Evolutionary conservation across 2,329 filamentous ascomycete genomes (phyloP), one percentile per base, ranked within the genome.

Genomic region (Ophiosphaerella korrae): DNA sequence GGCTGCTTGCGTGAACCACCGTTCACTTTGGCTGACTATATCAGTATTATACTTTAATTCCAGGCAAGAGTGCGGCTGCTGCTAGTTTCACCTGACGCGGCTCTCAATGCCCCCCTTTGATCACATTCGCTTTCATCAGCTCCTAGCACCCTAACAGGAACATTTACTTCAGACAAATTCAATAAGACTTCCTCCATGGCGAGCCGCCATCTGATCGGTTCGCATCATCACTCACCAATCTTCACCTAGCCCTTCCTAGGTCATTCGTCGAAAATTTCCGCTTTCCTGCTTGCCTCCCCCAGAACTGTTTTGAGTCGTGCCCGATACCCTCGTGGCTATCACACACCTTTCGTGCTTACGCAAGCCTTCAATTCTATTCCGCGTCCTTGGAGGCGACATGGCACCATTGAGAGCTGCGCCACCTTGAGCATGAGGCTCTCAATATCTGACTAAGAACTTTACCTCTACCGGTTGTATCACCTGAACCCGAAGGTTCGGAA

Each of bases 1-100:
- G 48, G 53, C 50, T 57, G 53, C 52, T 57, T 64, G 64, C 63
- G 66, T 60, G 63, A 68, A 69, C 48, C 58, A 59, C 63, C 53
- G 52, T 52, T 55, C 45, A n/a, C 42, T 35, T 32, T 42, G 18
- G 48, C 47, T 47, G 47, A 45, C 50, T 50, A 50, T 33, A 39
- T 26, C 40, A 23, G 33, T 37, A 21, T 13, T 24, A n/a, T 42
- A 21, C n/a, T 37, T 16, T 14, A 8, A 18, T 32, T 12, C 18
- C 36, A 38, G 39, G 31, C 24, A 36, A 18, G 8, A n/a, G 21
- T 38, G 32, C 21, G 24, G 38, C 37, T 29, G n/a, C 18, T 48
- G 40, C 39, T 48, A 48, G 58, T 66, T 60, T 64, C 66, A 66
- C 52, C 53, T 63, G 57, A 58, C 56, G 49, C 53, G 59, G 38